Conservation (phyloP, 164 flowering plant species). For the Malania oleifera region DNA sequence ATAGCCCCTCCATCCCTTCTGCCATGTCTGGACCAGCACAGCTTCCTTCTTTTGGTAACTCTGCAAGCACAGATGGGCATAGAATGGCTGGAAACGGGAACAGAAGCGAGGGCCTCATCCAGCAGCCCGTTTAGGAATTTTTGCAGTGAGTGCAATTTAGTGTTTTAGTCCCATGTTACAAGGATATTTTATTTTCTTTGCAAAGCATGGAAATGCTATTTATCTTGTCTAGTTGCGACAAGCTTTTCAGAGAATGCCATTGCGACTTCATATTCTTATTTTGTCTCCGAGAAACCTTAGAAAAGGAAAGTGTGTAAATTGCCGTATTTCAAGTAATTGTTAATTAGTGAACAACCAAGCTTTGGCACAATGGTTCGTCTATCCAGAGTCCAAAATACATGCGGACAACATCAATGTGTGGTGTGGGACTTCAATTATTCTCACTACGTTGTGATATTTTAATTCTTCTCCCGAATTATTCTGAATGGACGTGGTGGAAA, state of each 20-base stretch:
- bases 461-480: no score
- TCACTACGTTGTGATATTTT: no score
- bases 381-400: no score
- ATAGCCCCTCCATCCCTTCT: conserved; percentile 17
- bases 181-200: conserved; percentile 1
- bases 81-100: conserved; percentile 17
- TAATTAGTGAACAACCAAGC: no score
- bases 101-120: conserved; percentile 17
- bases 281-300: no score
- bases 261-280: no score
- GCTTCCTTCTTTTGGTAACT: conserved; percentile 11
- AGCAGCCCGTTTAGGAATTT: conserved; percentile 22
- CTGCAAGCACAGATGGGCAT: conserved; percentile 12
- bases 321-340: no score
- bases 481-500: no score
- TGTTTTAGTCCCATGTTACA: conserved; percentile 4
- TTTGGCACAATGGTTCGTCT: no score
- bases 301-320: background rate
- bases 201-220: background rate
- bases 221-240: conserved; percentile 15
- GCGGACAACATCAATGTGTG: no score
- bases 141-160: background rate
- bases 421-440: no score
- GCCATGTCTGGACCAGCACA: conserved; percentile 16
- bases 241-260: conserved; percentile 17